Base-by-base conservation (phyloP, 2,329 filamentous ascomycete species). In the Epichloe hybrida region DNA sequence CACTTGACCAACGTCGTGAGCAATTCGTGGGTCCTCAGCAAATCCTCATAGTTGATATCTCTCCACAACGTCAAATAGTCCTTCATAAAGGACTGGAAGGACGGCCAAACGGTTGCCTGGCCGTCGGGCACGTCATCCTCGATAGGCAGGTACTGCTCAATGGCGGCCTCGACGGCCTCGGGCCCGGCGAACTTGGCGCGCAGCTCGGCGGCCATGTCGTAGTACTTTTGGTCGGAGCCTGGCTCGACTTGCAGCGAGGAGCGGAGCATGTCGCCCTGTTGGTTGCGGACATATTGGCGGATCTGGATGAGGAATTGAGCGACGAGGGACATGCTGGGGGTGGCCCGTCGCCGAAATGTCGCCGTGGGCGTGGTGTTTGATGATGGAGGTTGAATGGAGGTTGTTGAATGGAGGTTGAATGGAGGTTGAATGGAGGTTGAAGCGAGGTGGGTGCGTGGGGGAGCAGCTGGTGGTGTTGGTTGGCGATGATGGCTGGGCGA, bases 11-110 rank as follows among this genome's bases (percentile, higher is more conserved):
- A 69, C 0, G 77, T 78, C 55, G 81, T 87, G 50, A 95, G 75
- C 59, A 84, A 67, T 52, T 86, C 77, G 62, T 95, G 88, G 4
- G 89, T 84, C 50, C 79, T 76, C 31, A 91, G 69, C 40, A 93
- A 69, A 60, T 94, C 83, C 12, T 82, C 78, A 47, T 86, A 81
- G 59, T 94, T 76, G 35, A 91, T 82, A 60, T 94, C 87, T 51
- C 89, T 74, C 72, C 91, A 80, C 59, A 90, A 95, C 43, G 77
- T 72, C 56, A 95, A 73, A 61, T 94, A 96, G 47, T 88, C 81
- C 59, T 81, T 84, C 65, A 94, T 79, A 61, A 95, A 94, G 2
- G 80, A 76, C 47, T 84, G 73, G 63, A 95, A 88, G 1, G 84
- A 80, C 0, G 81, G 79, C 88, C 88, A 95, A 0, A 77, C 74